Evolutionary conservation across 768 basidiomycete species (phyloP), one percentile per base, ranked within the genome.

Genomic region (Lactarius indigo): DNA sequence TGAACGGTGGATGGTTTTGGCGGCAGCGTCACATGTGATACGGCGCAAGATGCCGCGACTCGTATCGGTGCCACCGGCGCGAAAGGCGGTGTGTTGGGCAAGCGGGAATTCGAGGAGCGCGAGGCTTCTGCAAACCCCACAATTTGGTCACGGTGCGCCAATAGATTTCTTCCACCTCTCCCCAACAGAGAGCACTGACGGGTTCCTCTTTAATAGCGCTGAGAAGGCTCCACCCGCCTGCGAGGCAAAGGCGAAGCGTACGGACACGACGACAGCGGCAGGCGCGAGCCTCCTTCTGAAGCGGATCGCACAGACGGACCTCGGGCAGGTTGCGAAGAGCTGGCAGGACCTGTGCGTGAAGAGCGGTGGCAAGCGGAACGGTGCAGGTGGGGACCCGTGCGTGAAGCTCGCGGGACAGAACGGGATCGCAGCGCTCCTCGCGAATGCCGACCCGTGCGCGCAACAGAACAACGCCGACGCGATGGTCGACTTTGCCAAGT

Each of bases 401-500:
- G 78, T 80, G 64, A 71, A 74, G 13, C 76, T 80, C 20, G 81
- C 77, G 4, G 81, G 81, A 9, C 55, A 76, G 31, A 71, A 72
- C 61, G 81, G 79, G 31, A 78, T 79, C 70, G 77, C 75, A 66
- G 78, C 83, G 20, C 78, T 85, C 35, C 78, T 80, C 33, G 81
- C 79, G 23, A 75, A 77, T 37, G 79, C 82, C 5, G 80, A 81
- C 70, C 75, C 80, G 1, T 84, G 83, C 71, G 81, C 76, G 8
- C 83, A 83, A 65, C 83, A 83, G 71, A 76, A 78, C 65, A 77
- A 78, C 64, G 81, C 83, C 2, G 83, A 84, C 70, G 73, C 73
- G 47, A 84, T 84, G 82, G 77, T 84, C 65, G 76, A 78, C 56
- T 84, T 82, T 61, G 81, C 83, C 41, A 83, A 83, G 71, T 78